phyloP scores from a whole-genome alignment of 2,329 filamentous ascomycete species.

The Penicillium oxalicum region DNA sequence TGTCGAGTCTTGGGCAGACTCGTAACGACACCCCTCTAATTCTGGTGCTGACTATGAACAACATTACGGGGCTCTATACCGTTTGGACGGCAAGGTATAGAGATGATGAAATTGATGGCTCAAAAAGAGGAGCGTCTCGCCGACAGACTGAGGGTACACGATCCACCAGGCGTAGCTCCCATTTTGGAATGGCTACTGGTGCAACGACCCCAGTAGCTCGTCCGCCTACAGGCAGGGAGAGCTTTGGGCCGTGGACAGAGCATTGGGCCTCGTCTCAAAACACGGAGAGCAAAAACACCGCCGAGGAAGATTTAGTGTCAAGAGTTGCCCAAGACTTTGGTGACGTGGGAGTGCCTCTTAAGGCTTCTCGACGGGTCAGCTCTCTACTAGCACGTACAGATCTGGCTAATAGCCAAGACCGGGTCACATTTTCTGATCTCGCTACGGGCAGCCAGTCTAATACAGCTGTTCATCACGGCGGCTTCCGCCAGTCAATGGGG shows the following conservation, averaged over 20 bases:
- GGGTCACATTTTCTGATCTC: slow-evolving; percentile 71
- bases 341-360: slow-evolving; percentile 49
- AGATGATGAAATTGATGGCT: slow-evolving; percentile 54
- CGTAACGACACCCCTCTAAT: slow-evolving; percentile 52
- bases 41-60: slow-evolving; percentile 74
- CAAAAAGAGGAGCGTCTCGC: slow-evolving; percentile 37
- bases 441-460: slow-evolving; percentile 43
- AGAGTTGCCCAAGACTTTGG: slow-evolving; percentile 64
- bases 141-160: slow-evolving; percentile 54
- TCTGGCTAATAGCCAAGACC: slow-evolving; percentile 76
- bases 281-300: slow-evolving; percentile 23
- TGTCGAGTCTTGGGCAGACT: slow-evolving; percentile 19
- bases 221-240: slow-evolving; percentile 67
- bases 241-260: slow-evolving; percentile 56
- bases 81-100: slow-evolving; percentile 80
- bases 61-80: slow-evolving; percentile 68
- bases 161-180: slow-evolving; percentile 63
- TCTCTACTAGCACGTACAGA: slow-evolving; percentile 84
- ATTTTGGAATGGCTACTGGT: slow-evolving; percentile 60
- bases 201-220: slow-evolving; percentile 65
- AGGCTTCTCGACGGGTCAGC: slow-evolving; percentile 73
- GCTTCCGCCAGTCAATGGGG: slow-evolving; percentile 66
- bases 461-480: slow-evolving; percentile 38
- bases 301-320: slow-evolving; percentile 57
- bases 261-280: slow-evolving; percentile 35